Evolutionary conservation across 768 basidiomycete species (phyloP), one percentile per base, ranked within the genome.

Genomic region (Boletus tylopilopsis): DNA sequence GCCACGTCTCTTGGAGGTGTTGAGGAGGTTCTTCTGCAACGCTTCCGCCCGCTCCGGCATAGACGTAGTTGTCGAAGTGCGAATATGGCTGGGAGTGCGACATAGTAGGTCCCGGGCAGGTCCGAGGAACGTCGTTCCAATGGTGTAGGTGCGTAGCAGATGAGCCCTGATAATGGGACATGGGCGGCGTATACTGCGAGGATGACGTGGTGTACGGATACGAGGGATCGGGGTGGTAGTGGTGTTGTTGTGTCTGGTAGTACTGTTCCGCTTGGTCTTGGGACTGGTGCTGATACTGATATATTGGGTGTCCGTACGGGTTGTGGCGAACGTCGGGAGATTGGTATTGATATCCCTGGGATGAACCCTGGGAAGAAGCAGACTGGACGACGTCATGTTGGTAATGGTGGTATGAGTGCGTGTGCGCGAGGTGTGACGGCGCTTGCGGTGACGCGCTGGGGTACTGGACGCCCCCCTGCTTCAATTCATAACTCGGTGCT

Each of bases 1-100:
- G 76, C 85, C 85, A 87, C 10, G 84, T 84, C 66, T 85, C 84
- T 72, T 42, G 75, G 54, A 54, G 61, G 25, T 45, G 58, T 18
- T 47, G 61, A 19, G 29, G 37, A 12, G 43, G 59, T n/a, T 49
- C 46, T 48, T 56, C 49, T 1, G n/a, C 15, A 4, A 21, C 19
- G 22, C 23, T 15, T 12, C 43, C 50, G 19, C 24, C 34, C 12
- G 34, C 33, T 12, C 6, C 19, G 5, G 22, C 1, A 36, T 51
- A 39, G 16, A 5, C 24, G 19, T 57, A 47, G 10, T 32, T 5
- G 6, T 41, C 47, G 42, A 53, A 48, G 16, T 44, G 61, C 7
- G 34, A 16, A 36, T 53, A 47, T 16, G 16, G 44, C 16, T 53
- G 52, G 15, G 35, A 11, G 10, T 32, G 41, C 5, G 19, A 19